A percentile compares a stretch with the other conserved stretches of the same genome.
Conservation (phyloP, 2,329 filamentous ascomycete genomes). For the Cladophialophora bantiana region DNA sequence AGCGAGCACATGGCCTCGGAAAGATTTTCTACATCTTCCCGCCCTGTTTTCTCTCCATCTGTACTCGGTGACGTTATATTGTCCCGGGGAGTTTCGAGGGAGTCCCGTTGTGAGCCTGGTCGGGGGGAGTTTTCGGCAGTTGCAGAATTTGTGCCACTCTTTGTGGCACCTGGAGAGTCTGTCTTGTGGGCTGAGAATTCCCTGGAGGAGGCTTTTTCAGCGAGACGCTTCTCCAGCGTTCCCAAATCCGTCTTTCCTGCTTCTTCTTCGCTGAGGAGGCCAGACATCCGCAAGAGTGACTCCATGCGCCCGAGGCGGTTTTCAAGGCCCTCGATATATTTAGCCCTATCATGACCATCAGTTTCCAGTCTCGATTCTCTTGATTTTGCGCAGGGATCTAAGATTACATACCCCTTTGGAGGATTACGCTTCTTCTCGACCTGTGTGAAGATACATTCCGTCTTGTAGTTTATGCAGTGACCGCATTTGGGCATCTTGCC, state of each 20-base stretch:
- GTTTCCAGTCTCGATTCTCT: background rate
- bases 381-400: background rate
- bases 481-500: conserved; percentile 94
- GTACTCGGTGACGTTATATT: conserved; percentile 39
- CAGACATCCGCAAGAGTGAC: conserved; percentile 83
- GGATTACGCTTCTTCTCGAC: conserved; percentile 98
- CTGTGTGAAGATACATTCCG: conserved; percentile 94
- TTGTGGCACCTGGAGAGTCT: conserved; percentile 33
- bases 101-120: conserved; percentile 29
- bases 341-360: conserved; percentile 67
- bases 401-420: conserved; percentile 79
- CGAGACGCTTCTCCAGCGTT: conserved; percentile 78
- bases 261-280: conserved; percentile 84
- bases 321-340: conserved; percentile 96
- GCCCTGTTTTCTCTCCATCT: conserved; percentile 45
- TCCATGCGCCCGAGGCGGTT: conserved; percentile 97
- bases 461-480: conserved; percentile 98
- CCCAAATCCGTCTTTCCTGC: conserved; percentile 85
- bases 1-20: conserved; percentile 99
- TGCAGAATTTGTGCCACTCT: conserved; percentile 25
- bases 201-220: conserved; percentile 55
- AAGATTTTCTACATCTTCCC: conserved; percentile 76
- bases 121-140: conserved; percentile 27
- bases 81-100: conserved; percentile 44
- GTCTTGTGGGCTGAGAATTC: conserved; percentile 22